phyloP scores from a whole-genome alignment of 768 basidiomycete genomes.

The Russula dissimulans region DNA sequence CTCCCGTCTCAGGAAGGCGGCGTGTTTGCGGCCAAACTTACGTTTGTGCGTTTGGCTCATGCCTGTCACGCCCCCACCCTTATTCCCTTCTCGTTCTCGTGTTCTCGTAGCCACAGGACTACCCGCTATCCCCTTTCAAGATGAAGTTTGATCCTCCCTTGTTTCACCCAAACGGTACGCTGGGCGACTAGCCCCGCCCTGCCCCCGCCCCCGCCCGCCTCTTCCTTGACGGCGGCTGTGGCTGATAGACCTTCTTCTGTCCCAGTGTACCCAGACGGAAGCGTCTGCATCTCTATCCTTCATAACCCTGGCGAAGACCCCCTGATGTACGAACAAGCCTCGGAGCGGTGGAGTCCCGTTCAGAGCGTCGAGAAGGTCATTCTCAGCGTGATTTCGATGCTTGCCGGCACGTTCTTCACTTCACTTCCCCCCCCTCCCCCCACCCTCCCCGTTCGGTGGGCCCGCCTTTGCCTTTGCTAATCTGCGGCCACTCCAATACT shows the following conservation, averaged over 20 bases:
- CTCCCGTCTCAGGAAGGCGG: slow-evolving; percentile 69
- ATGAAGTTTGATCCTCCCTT: slow-evolving; percentile 98
- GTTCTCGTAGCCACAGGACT: slow-evolving; percentile 65
- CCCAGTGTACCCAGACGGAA: slow-evolving; percentile 90
- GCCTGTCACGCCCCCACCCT: background rate
- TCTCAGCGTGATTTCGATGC: slow-evolving; percentile 92
- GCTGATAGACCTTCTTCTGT: background rate
- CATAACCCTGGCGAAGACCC: slow-evolving; percentile 92
- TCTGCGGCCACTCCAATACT: background rate
- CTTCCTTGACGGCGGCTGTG: background rate
- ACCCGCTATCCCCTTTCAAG: slow-evolving; percentile 97
- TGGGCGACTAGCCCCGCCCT: background rate
- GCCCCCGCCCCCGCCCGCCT: background rate
- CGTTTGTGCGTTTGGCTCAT: slow-evolving; percentile 58
- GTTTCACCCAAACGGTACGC: slow-evolving; percentile 94
- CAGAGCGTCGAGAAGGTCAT: slow-evolving; percentile 97
- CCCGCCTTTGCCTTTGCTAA: background rate
- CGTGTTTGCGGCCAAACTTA: slow-evolving; percentile 84
- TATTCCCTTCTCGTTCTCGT: background rate
- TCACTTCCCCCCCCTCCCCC: background rate
- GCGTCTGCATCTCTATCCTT: slow-evolving; percentile 95
- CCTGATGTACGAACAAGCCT: slow-evolving; percentile 89
- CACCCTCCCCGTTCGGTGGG: no score
- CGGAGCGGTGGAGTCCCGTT: slow-evolving; percentile 98
- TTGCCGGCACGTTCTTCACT: slow-evolving; percentile 57